Evolutionary conservation across 345 rosid species (phyloP).

Genomic region (Isatis tinctoria): DNA sequence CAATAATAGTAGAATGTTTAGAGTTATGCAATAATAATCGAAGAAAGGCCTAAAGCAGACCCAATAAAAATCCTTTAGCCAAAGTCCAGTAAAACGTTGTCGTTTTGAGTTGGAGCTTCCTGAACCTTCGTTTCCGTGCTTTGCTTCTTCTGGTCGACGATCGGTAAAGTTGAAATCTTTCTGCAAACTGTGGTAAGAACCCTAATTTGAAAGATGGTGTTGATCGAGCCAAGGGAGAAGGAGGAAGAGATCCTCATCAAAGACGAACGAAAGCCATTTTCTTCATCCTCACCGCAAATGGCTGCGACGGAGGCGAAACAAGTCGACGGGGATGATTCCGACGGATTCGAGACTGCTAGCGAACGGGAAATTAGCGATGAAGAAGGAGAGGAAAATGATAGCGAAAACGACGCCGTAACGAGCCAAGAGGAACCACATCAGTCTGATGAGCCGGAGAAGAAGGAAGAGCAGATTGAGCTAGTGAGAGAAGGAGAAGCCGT

Average conservation of each 20-base stretch:
- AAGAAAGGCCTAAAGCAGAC: not conserved
- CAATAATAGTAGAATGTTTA: too few relatives aligned
- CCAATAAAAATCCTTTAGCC: not conserved
- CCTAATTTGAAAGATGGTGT: conserved; percentile 43
- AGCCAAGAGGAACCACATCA: conserved; percentile 9
- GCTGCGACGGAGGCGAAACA: conserved; percentile 25
- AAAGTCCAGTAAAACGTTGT: not conserved
- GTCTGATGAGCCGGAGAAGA: conserved; percentile 12
- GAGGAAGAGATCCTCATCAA: conserved; percentile 18
- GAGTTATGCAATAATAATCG: too few relatives aligned
- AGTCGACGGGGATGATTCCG: conserved; percentile 49
- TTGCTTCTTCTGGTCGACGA: conserved; percentile 15
- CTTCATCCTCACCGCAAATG: conserved; percentile 10
- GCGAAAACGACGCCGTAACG: not conserved
- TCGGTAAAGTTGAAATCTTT: not conserved
- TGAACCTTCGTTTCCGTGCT: conserved; percentile 11
- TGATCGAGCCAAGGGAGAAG: conserved; percentile 38
- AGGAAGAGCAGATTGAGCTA: conserved; percentile 7
- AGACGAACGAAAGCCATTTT: not conserved
- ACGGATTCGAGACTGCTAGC: conserved; percentile 94
- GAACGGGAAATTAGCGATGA: conserved; percentile 56
- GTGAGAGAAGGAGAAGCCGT: conserved; percentile 6
- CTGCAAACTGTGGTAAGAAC: not conserved
- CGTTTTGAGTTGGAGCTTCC: not conserved
- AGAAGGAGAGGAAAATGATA: conserved; percentile 29